A percentile compares a stretch with the other conserved stretches of the same genome.
phyloP scores from a whole-genome alignment of 1,284 basidiomycete species.

The Ganoderma boninense region DNA sequence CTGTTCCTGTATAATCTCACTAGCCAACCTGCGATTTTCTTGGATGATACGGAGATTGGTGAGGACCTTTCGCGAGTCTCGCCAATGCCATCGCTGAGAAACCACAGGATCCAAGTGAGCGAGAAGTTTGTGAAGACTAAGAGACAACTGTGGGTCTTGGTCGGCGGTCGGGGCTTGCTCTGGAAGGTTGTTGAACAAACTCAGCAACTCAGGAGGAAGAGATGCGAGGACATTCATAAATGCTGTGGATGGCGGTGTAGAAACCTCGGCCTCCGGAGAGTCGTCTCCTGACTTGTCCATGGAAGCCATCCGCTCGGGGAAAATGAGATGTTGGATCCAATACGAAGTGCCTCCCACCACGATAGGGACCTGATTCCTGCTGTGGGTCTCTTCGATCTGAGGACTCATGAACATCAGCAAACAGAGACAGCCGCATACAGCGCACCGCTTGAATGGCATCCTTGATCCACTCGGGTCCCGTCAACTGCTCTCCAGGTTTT shows the following conservation, averaged over 20 bases:
- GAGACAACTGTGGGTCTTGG: constrained; percentile 61
- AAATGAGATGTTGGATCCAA: constrained; percentile 94
- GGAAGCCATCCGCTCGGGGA: constrained; percentile 72
- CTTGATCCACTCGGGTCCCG: constrained; percentile 86
- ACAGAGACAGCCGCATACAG: constrained; percentile 22
- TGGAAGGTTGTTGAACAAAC: constrained; percentile 64
- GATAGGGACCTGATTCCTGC: constrained; percentile 77
- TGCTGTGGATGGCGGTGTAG: constrained; percentile 19
- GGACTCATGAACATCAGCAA: neutral
- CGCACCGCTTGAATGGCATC: constrained; percentile 77
- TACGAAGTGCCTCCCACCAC: constrained; percentile 97
- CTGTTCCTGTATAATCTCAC: constrained; percentile 76
- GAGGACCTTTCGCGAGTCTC: constrained; percentile 90
- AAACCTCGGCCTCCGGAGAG: constrained; percentile 7
- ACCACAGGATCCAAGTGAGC: constrained; percentile 77
- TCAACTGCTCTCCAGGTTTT: constrained; percentile 85
- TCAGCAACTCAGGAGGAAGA: constrained; percentile 56
- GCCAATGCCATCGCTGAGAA: constrained; percentile 94
- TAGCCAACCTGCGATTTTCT: constrained; percentile 73
- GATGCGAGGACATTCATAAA: constrained; percentile 49
- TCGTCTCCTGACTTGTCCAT: constrained; percentile 30
- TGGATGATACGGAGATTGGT: constrained; percentile 85
- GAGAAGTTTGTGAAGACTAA: constrained; percentile 75
- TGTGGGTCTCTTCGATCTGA: constrained; percentile 78
- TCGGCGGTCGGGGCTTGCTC: constrained; percentile 58